Conservation (phyloP, 768 basidiomycete genomes). For the Pleurotus eryngii region DNA sequence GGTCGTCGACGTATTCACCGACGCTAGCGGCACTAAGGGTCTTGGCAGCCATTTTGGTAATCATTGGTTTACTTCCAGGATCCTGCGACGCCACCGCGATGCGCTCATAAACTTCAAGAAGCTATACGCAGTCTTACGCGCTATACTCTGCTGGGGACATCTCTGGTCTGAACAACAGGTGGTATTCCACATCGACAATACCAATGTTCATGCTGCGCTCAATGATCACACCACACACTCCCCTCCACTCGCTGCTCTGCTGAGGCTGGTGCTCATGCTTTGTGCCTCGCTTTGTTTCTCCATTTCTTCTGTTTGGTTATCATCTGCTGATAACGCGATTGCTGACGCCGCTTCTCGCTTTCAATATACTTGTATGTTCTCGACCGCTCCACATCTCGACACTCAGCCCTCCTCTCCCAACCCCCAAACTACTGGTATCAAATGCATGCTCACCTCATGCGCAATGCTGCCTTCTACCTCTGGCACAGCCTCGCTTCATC, state of each 20-base stretch:
- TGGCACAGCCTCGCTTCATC: conserved; percentile 22
- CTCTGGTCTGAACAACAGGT: conserved; percentile 21
- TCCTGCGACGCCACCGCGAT: conserved; percentile 18
- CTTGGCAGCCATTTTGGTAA: conserved; percentile 19
- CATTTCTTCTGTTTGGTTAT: conserved; percentile 20
- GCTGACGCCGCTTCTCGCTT: conserved; percentile 27
- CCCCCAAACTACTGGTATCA: conserved; percentile 18
- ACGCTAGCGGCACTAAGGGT: conserved; percentile 30
- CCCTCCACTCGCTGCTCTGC: conserved; percentile 15
- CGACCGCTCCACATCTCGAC: conserved; percentile 18
- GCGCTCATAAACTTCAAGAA: conserved; percentile 32
- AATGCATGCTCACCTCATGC: conserved; percentile 11
- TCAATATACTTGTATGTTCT: conserved; percentile 21
- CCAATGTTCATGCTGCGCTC: conserved; percentile 13
- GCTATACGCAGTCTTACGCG: conserved; percentile 25
- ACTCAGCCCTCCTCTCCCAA: conserved; percentile 10
- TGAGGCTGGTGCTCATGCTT: conserved; percentile 13
- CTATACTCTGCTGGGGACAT: conserved; percentile 25
- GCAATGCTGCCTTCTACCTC: conserved; percentile 19
- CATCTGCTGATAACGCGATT: conserved; percentile 15
- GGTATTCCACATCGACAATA: conserved; percentile 26
- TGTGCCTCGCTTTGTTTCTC: conserved; percentile 18
- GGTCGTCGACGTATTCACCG: conserved; percentile 22
- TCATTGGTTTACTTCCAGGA: conserved; percentile 22
- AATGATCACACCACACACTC: neutral